A percentile compares a stretch with the other conserved stretches of the same genome.
Evolutionary conservation across 208 protist genomes (phyloP).

Genomic region (Leishmania tropica): DNA sequence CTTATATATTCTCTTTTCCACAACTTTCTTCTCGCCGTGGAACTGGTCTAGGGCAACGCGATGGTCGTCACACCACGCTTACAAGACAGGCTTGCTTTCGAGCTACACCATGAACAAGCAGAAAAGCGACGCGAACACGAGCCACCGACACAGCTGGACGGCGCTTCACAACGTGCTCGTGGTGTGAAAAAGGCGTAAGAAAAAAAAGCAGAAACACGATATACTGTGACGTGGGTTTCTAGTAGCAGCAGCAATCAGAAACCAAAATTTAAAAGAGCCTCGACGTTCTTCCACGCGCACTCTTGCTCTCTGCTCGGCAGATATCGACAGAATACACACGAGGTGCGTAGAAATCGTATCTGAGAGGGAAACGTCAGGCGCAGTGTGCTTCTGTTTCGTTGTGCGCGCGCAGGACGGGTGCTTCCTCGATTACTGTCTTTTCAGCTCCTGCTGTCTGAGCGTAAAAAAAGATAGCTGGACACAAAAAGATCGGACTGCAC

Average conservation of each 20-base stretch:
- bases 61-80: too few species aligned
- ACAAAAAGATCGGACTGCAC: background rate
- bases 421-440: background rate
- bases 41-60: background rate
- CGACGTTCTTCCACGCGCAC: background rate
- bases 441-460: background rate
- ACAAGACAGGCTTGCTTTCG: too few species aligned
- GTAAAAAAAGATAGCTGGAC: too few species aligned
- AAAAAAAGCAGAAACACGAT: background rate
- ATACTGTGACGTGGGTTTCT: background rate
- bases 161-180: background rate
- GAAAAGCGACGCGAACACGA: background rate
- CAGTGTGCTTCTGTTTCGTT: background rate
- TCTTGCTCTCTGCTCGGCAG: background rate
- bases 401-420: background rate
- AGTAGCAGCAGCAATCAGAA: background rate
- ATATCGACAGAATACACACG: background rate
- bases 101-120: background rate
- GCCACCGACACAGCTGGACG: background rate
- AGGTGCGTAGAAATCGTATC: background rate
- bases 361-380: background rate
- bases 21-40: background rate
- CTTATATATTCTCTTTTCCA: background rate
- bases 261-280: background rate
- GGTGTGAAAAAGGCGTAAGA: background rate